Evolutionary conservation across 441 rosid genomes (phyloP).

Genomic region (Arabidopsis hybrid): DNA sequence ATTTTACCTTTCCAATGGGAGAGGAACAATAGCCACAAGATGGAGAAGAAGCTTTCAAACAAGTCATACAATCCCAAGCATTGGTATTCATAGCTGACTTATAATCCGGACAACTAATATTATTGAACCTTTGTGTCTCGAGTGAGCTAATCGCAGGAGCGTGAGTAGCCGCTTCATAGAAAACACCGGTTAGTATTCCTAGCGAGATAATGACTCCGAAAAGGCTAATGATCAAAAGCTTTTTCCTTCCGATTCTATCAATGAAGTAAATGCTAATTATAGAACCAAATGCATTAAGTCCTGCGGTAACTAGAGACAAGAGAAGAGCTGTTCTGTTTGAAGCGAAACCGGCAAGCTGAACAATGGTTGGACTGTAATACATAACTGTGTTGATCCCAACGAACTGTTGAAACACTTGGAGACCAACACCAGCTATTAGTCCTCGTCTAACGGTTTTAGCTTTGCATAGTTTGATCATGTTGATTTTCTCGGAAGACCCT

Average conservation of each 20-base stretch:
- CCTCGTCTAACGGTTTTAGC: constrained; percentile 75
- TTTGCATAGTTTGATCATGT: constrained; percentile 54
- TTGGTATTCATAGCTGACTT: constrained; percentile 37
- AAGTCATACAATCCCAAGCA: constrained; percentile 73
- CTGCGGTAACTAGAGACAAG: constrained; percentile 73
- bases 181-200: constrained; percentile 62
- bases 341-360: constrained; percentile 79
- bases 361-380: constrained; percentile 84
- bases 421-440: constrained; percentile 78
- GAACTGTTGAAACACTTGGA: constrained; percentile 84
- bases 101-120: constrained; percentile 61
- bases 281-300: constrained; percentile 73
- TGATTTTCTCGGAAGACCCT: constrained; percentile 62
- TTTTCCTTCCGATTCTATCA: constrained; percentile 78
- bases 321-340: constrained; percentile 77
- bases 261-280: constrained; percentile 70
- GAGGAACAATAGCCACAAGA: constrained; percentile 74
- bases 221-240: constrained; percentile 64
- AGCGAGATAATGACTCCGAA: constrained; percentile 62
- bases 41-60: constrained; percentile 64
- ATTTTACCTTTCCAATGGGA: constrained; percentile 57
- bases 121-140: constrained; percentile 49
- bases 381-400: constrained; percentile 89
- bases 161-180: constrained; percentile 58
- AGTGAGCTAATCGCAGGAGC: constrained; percentile 55